These are phyloP conservation scores for Metschnikowia kunwiensis DNA, from an alignment of 805 yeast genomes.

Conservation along the genomic window DNA sequence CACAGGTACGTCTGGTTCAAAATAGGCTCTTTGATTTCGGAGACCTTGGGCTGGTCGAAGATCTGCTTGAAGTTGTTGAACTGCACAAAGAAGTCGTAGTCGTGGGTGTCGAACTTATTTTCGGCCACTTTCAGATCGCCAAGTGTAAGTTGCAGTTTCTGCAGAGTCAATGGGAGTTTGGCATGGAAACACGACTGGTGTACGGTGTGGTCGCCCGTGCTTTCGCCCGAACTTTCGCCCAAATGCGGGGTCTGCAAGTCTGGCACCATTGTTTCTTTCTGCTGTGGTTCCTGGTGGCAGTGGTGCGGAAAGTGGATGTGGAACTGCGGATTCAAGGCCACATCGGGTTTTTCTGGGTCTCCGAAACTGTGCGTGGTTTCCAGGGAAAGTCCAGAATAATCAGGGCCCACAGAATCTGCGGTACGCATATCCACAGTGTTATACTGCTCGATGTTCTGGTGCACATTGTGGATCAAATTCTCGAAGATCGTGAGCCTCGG, in stretches of 20 bases:
- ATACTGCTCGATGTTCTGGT: constrained; percentile 24
- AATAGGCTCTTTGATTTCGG: constrained; percentile 3
- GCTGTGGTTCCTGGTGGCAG: constrained; percentile 25
- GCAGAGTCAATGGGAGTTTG: constrained; percentile 26
- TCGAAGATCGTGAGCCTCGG: constrained; percentile 37
- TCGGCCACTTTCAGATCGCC: neutral
- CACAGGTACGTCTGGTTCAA: constrained; percentile 33
- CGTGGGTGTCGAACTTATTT: constrained; percentile 20
- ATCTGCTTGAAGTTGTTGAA: constrained; percentile 30
- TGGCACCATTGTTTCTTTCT: no score
- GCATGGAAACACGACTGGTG: constrained; percentile 49
- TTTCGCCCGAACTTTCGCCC: no score
- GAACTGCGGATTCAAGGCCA: constrained; percentile 15
- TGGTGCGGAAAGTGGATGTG: constrained; percentile 41
- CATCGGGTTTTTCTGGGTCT: neutral
- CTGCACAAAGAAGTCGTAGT: constrained; percentile 38
- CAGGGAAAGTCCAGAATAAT: neutral
- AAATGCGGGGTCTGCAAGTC: no score
- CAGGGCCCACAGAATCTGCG: no score
- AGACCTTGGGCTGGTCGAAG: constrained; percentile 4
- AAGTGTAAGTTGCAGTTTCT: neutral
- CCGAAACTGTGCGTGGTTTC: neutral
- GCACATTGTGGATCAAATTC: constrained; percentile 36
- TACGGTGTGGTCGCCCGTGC: constrained; percentile 10
- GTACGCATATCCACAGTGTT: no score